These are phyloP conservation scores for Lipomyces sp. DNA, from an alignment of 805 yeast species.

Conservation along the genomic window DNA sequence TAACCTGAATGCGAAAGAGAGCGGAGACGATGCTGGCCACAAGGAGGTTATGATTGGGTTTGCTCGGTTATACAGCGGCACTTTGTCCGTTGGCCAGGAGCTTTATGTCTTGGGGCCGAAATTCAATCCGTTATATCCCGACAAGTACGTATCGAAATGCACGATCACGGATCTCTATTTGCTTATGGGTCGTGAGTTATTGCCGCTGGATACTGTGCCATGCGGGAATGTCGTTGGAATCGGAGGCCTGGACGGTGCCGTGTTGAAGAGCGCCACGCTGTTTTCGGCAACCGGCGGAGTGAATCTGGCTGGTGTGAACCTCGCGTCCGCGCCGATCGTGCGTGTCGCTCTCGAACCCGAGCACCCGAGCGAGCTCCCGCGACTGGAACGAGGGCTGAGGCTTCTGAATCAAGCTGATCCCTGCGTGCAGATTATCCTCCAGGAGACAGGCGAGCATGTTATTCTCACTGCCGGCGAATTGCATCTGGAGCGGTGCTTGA, in stretches of 20 bases:
- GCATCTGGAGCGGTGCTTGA: constrained; percentile 90
- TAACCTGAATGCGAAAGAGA: constrained; percentile 21
- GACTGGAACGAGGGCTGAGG: constrained; percentile 72
- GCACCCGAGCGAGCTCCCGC: constrained; percentile 74
- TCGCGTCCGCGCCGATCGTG: constrained; percentile 76
- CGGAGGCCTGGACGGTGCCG: constrained; percentile 79
- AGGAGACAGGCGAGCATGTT: constrained; percentile 90
- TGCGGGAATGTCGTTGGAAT: constrained; percentile 95
- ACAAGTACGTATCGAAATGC: constrained; percentile 54
- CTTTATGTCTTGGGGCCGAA: constrained; percentile 81
- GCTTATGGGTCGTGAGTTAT: constrained; percentile 89
- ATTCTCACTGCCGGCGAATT: constrained; percentile 95
- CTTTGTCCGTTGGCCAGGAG: constrained; percentile 68
- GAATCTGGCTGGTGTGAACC: constrained; percentile 72
- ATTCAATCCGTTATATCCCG: constrained; percentile 64
- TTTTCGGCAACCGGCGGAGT: constrained; percentile 60
- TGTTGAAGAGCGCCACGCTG: constrained; percentile 84
- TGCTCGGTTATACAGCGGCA: constrained; percentile 85
- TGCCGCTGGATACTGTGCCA: constrained; percentile 74
- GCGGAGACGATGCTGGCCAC: constrained; percentile 25
- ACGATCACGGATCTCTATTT: constrained; percentile 68
- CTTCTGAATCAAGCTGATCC: constrained; percentile 88
- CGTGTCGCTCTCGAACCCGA: constrained; percentile 95
- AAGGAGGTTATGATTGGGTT: constrained; percentile 79
- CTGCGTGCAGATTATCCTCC: constrained; percentile 80